Base-by-base conservation (phyloP, 345 rosid species). In the Rhodamnia rubescens region DNA sequence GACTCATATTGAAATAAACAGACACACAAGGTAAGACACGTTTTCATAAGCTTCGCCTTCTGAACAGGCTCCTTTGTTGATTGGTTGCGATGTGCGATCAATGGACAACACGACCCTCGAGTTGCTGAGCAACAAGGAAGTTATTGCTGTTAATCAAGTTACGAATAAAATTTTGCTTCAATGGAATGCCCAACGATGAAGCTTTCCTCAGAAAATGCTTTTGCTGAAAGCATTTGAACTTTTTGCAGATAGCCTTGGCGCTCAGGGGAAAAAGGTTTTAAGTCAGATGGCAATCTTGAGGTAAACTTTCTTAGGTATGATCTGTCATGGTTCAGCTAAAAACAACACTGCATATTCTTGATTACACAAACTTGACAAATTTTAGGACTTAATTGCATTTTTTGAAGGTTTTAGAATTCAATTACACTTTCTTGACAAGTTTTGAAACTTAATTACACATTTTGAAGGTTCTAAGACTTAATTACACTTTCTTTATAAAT, bases 141-240 rank as follows among this genome's bases (percentile, higher is more conserved):
- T 94, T 29, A 91, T 91, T 85, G 94, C 89, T 18, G 93, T 94
- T 16, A 94, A 92, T 86, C 96, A 94, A 93, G 96, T 95, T 93
- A 84, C 59, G 0, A 52, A 21, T 7, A 82, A 36, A 11, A 86
- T 84, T 5, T 9, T 8, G 44, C 14, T 47, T 54, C n/a, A 26
- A 40, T 83, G 26, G 7, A n/a, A 11, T 53, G 16, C 14, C 26
- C 2, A 2, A 1, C 1, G 0, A 18, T 10, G 12, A 53, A 21
- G 55, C 18, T 53, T 56, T 84, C 85, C 52, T 82, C 14, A 49
- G 21, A 42, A 53, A 15, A 27, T 22, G 47, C 56, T 8, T 50
- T 22, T 69, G 18, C n/a, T 83, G 27, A 83, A 53, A 85, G 55
- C 7, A 29, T 53, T 81, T n/a, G 1, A 74, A 29, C 1, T 58